phyloP scores from a whole-genome alignment of 495 filamentous ascomycete species.

The Aspergillus haitiensis region DNA sequence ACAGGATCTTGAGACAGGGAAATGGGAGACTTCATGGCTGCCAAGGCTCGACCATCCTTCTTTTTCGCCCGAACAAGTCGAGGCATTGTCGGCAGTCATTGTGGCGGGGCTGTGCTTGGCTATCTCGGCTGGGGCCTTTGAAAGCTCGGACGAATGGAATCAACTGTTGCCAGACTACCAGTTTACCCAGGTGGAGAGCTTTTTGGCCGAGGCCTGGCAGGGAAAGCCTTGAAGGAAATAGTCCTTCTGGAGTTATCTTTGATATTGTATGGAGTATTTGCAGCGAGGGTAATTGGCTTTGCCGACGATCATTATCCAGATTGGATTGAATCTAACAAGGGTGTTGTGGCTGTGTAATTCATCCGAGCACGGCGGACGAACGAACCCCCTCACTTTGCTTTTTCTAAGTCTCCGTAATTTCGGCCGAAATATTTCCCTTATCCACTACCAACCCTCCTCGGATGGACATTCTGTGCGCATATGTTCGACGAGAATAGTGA shows the following conservation, averaged over 20 bases:
- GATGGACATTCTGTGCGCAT: neutral
- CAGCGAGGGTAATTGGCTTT: neutral
- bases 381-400: too few species aligned
- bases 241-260: neutral
- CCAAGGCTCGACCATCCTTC: constrained; percentile 43
- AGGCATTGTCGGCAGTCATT: constrained; percentile 32
- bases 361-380: too few species aligned
- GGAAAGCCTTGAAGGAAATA: neutral
- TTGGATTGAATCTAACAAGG: too few species aligned
- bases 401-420: too few species aligned
- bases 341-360: too few species aligned
- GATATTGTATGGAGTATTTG: neutral
- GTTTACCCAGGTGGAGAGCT: constrained; percentile 36
- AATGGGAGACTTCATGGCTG: constrained; percentile 47
- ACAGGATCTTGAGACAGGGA: constrained; percentile 47
- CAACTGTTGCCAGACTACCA: constrained; percentile 52
- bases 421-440: too few species aligned
- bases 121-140: constrained; percentile 37
- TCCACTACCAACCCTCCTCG: too few species aligned
- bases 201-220: neutral
- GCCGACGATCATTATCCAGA: too few species aligned
- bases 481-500: neutral
- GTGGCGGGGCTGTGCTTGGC: constrained; percentile 43
- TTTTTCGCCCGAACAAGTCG: constrained; percentile 42
- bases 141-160: constrained; percentile 55